A percentile compares a stretch with the other conserved stretches of the same genome.
phyloP scores from a whole-genome alignment of 805 yeast species.

The Nakazawaea populi region DNA sequence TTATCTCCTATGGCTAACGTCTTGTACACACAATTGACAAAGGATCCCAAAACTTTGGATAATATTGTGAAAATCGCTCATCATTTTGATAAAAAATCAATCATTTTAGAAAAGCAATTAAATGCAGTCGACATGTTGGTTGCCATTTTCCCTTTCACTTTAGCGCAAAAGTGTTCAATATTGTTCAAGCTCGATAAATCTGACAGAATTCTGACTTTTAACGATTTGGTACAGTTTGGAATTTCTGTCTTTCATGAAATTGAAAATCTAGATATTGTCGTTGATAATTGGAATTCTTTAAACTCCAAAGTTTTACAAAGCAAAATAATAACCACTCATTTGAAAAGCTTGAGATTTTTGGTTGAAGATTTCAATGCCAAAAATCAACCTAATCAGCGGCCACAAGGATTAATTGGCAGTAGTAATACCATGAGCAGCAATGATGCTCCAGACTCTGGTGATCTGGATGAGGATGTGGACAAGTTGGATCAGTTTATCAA shows the following conservation, averaged over 20 bases:
- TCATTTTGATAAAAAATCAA: neutral
- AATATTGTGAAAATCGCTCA: conserved; percentile 15
- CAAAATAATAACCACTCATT: conserved; percentile 21
- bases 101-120: conserved; percentile 6
- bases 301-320: conserved; percentile 20
- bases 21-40: conserved; percentile 47
- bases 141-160: conserved; percentile 26
- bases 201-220: conserved; percentile 12
- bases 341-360: conserved; percentile 20
- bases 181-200: conserved; percentile 11
- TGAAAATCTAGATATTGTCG: conserved; percentile 18
- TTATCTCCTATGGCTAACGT: conserved; percentile 58
- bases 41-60: conserved; percentile 21
- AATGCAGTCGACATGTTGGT: conserved; percentile 18
- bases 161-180: conserved; percentile 15
- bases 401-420: neutral
- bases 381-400: conserved; percentile 1
- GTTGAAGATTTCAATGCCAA: conserved; percentile 14
- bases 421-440: conserved; percentile 22
- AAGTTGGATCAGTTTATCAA: conserved; percentile 23
- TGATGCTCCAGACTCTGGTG: conserved; percentile 10
- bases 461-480: conserved; percentile 36
- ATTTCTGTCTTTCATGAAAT: conserved; percentile 20
- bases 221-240: conserved; percentile 17
- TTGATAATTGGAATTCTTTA: conserved; percentile 23